A percentile compares a stretch with the other conserved stretches of the same genome.
Evolutionary conservation across 2,329 filamentous ascomycete species (phyloP).

Genomic region (Botrytis fabae): DNA sequence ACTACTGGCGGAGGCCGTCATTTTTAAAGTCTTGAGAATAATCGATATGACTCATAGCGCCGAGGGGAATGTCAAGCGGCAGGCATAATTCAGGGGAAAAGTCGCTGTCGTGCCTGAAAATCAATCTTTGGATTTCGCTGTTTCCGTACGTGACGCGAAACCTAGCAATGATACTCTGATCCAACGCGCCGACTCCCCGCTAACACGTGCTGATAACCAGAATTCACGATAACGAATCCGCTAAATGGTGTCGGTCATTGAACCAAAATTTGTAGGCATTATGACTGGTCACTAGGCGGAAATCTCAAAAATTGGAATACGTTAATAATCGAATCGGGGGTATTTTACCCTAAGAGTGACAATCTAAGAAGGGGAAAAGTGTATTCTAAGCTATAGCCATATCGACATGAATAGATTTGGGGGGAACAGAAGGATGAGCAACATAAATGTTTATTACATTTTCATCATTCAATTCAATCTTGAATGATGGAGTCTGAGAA

Average conservation of each 20-base stretch:
- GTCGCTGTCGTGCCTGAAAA: background rate
- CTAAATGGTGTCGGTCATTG: background rate
- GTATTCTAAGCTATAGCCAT: background rate
- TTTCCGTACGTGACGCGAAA: slow-evolving; percentile 12
- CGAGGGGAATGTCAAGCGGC: background rate
- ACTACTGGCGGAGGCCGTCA: slow-evolving; percentile 26
- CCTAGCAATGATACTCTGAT: background rate
- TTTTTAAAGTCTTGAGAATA: slow-evolving; percentile 9
- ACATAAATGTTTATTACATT: background rate
- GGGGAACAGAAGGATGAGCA: background rate
- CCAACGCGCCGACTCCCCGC: slow-evolving; percentile 16
- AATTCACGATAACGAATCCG: background rate
- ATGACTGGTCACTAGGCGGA: background rate
- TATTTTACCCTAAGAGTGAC: background rate
- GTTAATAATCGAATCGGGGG: background rate
- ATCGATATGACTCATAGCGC: slow-evolving; percentile 24
- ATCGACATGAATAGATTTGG: background rate
- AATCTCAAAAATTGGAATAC: background rate
- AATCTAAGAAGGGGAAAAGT: background rate
- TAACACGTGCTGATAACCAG: slow-evolving; percentile 8
- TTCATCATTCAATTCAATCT: too few species aligned
- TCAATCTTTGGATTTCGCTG: background rate
- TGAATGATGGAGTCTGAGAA: background rate
- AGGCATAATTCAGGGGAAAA: background rate
- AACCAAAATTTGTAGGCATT: background rate